phyloP scores from a whole-genome alignment of 164 flowering plant species.

The Magnolia officinalis region DNA sequence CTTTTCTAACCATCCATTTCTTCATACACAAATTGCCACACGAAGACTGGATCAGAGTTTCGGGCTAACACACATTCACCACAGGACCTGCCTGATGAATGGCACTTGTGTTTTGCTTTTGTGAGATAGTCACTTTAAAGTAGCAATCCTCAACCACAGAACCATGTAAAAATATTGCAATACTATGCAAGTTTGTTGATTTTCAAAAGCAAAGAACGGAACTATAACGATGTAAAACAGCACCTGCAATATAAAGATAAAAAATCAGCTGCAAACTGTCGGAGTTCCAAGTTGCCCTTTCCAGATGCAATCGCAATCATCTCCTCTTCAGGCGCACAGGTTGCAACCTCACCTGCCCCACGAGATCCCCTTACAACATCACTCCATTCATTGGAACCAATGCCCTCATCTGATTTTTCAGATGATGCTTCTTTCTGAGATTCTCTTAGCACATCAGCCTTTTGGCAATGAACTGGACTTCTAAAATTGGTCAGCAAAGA shows the following conservation, averaged over 20 bases:
- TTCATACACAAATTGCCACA: background rate
- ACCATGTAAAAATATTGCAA: background rate
- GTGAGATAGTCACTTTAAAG: background rate
- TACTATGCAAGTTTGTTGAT: background rate
- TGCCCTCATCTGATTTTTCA: background rate
- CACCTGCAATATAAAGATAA: constrained; percentile 59
- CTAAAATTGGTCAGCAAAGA: background rate
- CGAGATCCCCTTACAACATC: constrained; percentile 1
- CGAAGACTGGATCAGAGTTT: background rate
- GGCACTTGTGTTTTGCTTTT: background rate
- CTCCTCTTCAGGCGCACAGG: constrained; percentile 13
- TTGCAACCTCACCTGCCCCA: constrained; percentile 12
- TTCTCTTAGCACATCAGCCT: constrained; percentile 11
- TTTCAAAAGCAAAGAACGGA: too few species aligned
- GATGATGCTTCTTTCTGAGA: constrained; percentile 12
- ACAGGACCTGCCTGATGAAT: background rate
- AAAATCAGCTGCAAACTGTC: constrained; percentile 55
- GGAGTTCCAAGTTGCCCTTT: constrained; percentile 43
- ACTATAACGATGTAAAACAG: too few species aligned
- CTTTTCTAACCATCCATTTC: background rate
- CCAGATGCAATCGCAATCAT: constrained; percentile 13
- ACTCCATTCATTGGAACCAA: background rate
- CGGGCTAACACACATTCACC: background rate
- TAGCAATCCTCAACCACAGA: background rate
- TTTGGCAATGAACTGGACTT: constrained; percentile 8